Base-by-base conservation (phyloP, 345 rosid genomes). In the Gossypium anomalum region DNA sequence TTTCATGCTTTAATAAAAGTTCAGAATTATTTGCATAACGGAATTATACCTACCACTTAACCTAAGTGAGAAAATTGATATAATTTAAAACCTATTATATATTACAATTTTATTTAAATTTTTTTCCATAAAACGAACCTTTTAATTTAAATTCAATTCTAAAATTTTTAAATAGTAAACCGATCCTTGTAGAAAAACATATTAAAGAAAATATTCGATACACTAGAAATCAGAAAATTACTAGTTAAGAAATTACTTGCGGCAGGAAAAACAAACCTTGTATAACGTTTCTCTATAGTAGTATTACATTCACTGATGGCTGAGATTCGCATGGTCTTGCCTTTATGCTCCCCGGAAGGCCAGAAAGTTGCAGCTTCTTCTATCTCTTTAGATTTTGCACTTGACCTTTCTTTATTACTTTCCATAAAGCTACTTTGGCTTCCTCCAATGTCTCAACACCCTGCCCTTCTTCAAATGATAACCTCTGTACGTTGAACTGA, bases 401-500 rank as follows among this genome's bases (percentile, higher is more conserved):
- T 79, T 77, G 83, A 25, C 93, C 97, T 51, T 85, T 85, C 41
- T 93, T 81, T 67, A 91, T 81, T 75, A 93, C 82, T 80, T 88
- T 93, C 92, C 89, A 76, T 22, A 93, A 75, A 44, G 98, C 98
- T 78, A 83, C 77, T 81, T 96, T 93, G 22, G 99, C 98, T 80
- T 93, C 94, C 82, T 92, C 97, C 67, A 96, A 62, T 16, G 92
- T 96, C 80, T 93, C 95, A n/a, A 96, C 87, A 15, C 80, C 80
- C 14, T 83, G 84, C 58, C 87, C 89, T 72, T 83, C 91, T 57
- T 93, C 98, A 78, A 96, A 93, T 49, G 99, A 81, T 81, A 93
- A 68, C 86, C 99, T 89, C 83, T 90, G 98, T 60, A 96, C 68
- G 79, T 90, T 96, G 79, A 96, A 96, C 97, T 93, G 78, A 80